A percentile compares a stretch with the other conserved stretches of the same genome.
These are phyloP conservation scores for Penicillium roqueforti DNA, from an alignment of 495 filamentous ascomycete genomes.

Conservation along the genomic window DNA sequence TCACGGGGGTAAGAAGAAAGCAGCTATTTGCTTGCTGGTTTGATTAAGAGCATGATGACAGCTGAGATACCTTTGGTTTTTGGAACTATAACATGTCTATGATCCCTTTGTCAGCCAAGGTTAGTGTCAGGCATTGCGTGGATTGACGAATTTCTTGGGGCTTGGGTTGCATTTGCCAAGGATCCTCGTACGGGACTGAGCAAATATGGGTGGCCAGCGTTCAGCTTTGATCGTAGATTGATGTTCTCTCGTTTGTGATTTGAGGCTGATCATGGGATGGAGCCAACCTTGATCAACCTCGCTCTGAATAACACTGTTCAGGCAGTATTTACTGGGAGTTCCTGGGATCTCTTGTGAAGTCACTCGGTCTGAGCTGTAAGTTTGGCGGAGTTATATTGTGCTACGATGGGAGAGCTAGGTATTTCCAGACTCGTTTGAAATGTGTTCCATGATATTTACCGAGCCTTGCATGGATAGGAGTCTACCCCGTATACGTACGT, in stretches of 20 bases:
- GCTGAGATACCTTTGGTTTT: slow-evolving; percentile 43
- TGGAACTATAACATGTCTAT: slow-evolving; percentile 24
- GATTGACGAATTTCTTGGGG: slow-evolving; percentile 26
- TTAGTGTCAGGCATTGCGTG: not conserved
- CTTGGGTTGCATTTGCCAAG: slow-evolving; percentile 48
- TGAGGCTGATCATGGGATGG: not conserved
- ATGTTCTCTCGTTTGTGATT: not conserved
- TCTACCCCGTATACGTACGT: too few relatives aligned
- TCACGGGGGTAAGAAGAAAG: slow-evolving; percentile 29
- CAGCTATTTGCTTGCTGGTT: not conserved
- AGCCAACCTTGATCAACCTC: slow-evolving; percentile 3
- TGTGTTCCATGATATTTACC: too few relatives aligned
- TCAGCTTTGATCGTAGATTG: slow-evolving; percentile 2
- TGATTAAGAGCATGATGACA: not conserved
- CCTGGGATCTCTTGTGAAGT: not conserved
- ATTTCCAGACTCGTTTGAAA: too few relatives aligned
- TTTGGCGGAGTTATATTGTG: not conserved
- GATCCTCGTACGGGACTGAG: slow-evolving; percentile 37
- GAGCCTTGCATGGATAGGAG: too few relatives aligned
- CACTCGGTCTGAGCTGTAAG: not conserved
- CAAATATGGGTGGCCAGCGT: slow-evolving; percentile 35
- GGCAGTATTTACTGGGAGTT: not conserved
- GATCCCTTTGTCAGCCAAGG: not conserved
- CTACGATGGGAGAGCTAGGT: too few relatives aligned
- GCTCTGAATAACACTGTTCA: not conserved